These are phyloP conservation scores for Fagopyrum esculentum DNA, from an alignment of 148 eudicot species.

Conservation along the genomic window DNA sequence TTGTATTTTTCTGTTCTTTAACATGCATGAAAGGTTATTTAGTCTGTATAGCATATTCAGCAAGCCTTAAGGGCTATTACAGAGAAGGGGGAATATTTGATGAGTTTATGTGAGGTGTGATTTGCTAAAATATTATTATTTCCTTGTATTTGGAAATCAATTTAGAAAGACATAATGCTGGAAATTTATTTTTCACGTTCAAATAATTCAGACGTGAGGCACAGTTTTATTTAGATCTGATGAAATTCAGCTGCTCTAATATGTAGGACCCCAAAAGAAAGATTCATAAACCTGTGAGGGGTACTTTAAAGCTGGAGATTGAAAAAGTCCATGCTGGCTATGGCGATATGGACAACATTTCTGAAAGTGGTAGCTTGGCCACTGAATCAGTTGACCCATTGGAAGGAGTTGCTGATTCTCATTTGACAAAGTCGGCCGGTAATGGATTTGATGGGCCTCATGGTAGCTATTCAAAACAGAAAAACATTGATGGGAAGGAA, in stretches of 20 bases:
- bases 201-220: background rate
- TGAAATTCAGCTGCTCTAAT: background rate
- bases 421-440: slow-evolving; percentile 29
- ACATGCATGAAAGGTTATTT: background rate
- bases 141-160: background rate
- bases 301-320: slow-evolving; percentile 82
- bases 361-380: slow-evolving; percentile 57
- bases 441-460: slow-evolving; percentile 46
- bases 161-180: background rate
- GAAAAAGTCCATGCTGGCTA: slow-evolving; percentile 84
- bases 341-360: slow-evolving; percentile 62
- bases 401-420: slow-evolving; percentile 45
- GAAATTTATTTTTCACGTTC: background rate
- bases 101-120: background rate
- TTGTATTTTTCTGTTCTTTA: background rate
- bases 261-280: slow-evolving; percentile 93
- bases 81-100: background rate
- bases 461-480: slow-evolving; percentile 34
- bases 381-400: slow-evolving; percentile 48
- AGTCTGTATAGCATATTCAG: background rate
- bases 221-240: background rate
- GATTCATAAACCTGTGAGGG: slow-evolving; percentile 96
- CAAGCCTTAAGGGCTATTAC: background rate
- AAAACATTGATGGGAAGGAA: slow-evolving; percentile 39
- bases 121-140: background rate